These are phyloP conservation scores for Saxophila tyrrhenica DNA, from an alignment of 495 filamentous ascomycete genomes.

Conservation along the genomic window DNA sequence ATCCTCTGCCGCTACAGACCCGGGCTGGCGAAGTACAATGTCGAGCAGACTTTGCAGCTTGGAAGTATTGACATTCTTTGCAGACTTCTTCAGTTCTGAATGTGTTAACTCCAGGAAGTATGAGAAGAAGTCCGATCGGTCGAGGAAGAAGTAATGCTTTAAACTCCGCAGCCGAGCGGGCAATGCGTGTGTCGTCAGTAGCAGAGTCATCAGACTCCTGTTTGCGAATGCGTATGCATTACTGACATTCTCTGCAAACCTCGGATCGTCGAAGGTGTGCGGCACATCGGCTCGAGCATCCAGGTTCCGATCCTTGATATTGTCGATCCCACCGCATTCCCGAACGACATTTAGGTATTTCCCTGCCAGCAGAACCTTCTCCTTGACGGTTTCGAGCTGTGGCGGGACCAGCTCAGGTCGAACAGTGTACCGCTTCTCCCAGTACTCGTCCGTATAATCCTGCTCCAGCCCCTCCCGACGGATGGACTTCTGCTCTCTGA, in stretches of 20 bases:
- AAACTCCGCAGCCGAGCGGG: slow-evolving; percentile 75
- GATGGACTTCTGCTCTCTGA: slow-evolving; percentile 94
- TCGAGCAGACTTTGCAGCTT: slow-evolving; percentile 93
- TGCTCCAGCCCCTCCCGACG: slow-evolving; percentile 79
- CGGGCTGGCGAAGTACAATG: slow-evolving; percentile 85
- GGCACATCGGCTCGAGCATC: slow-evolving; percentile 87
- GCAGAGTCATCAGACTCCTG: slow-evolving; percentile 77
- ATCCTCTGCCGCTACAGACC: slow-evolving; percentile 85
- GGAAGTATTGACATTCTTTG: slow-evolving; percentile 73
- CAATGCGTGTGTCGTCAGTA: slow-evolving; percentile 84
- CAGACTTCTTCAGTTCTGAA: slow-evolving; percentile 80
- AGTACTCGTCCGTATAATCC: slow-evolving; percentile 98
- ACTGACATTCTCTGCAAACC: slow-evolving; percentile 85
- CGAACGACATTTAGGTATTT: slow-evolving; percentile 97
- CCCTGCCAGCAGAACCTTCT: slow-evolving; percentile 86
- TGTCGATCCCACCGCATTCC: slow-evolving; percentile 77
- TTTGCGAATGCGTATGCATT: slow-evolving; percentile 92
- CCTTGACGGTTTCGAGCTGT: slow-evolving; percentile 81
- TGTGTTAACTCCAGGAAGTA: slow-evolving; percentile 87
- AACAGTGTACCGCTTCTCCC: slow-evolving; percentile 95
- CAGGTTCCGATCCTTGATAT: slow-evolving; percentile 9
- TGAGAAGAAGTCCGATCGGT: slow-evolving; percentile 93
- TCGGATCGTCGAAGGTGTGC: slow-evolving; percentile 72
- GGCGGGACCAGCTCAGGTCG: slow-evolving; percentile 83
- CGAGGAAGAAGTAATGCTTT: slow-evolving; percentile 98